Base-by-base conservation (phyloP, 495 filamentous ascomycete species). In the Darksidea phi region DNA sequence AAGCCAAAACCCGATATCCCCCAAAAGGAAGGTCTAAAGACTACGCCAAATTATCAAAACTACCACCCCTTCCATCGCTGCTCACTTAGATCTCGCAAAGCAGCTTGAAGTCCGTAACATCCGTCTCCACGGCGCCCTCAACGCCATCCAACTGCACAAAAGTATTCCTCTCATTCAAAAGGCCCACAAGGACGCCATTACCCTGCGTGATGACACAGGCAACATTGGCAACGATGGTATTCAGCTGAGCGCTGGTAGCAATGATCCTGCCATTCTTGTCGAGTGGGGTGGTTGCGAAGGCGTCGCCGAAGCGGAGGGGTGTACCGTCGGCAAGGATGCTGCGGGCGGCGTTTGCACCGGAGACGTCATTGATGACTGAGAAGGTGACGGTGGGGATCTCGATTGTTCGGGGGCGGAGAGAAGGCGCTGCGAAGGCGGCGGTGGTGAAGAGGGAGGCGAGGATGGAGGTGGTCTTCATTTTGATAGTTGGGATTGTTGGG, bases 401-500 rank as follows among this genome's bases (percentile, higher is more conserved):
- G n/a, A n/a, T n/a, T n/a, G n/a, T n/a, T n/a, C n/a, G n/a, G n/a
- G n/a, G n/a, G n/a, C 11, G 20, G 7, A 15, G 23, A 38, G 18
- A 18, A 8, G 49, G 45, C 10, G 24, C 10, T 1, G 57, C 57
- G 4, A 37, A 20, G 26, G 26, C 54, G 37, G 50, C 21, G 18
- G 57, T n/a, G 34, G 48, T 21, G 47, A 60, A 32, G 47, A 60
- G 57, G 38, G 34, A 24, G 26, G 37, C 47, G 38, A 46, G 18
- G 36, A 48, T 38, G 37, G 41, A 43, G 24, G 38, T 24, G 37
- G 36, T 6, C 57, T 61, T 61, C 57, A 61, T 61, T 21, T 46
- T 54, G 57, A 36, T 47, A 4, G 41, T 46, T 53, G 41, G 18
- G 18, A 24, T 28, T n/a, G 25, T 24, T 46, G 41, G 24, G 15